Percentiles rank a stretch among this genome's conserved stretches.
phyloP scores from a whole-genome alignment of 1,284 basidiomycete species.

The Stereum hirsutum region DNA sequence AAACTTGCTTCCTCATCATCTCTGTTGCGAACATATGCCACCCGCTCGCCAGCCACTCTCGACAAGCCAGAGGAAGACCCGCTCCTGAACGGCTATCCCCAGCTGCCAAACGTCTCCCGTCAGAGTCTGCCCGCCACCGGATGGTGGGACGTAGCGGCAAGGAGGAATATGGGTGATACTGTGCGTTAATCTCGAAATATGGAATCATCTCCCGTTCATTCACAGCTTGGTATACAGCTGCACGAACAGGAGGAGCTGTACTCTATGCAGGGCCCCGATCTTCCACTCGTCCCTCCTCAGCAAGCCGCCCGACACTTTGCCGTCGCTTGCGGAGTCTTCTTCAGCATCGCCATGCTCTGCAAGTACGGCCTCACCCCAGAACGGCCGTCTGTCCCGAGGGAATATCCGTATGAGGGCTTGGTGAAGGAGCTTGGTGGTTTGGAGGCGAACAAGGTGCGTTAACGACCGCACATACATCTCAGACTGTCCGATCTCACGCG shows the following conservation, averaged over 20 bases:
- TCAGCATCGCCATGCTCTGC: conserved; percentile 44
- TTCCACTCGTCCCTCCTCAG: conserved; percentile 44
- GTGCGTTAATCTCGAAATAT: conserved; percentile 33
- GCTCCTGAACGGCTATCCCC: conserved; percentile 68
- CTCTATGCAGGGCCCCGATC: conserved; percentile 87
- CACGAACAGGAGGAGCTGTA: conserved; percentile 80
- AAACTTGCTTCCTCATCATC: conserved; percentile 13
- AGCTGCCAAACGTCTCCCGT: conserved; percentile 62
- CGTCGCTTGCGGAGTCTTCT: conserved; percentile 51
- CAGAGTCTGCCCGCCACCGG: conserved; percentile 62
- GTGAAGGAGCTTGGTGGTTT: conserved; percentile 65
- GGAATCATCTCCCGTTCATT: not conserved
- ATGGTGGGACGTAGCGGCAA: conserved; percentile 78
- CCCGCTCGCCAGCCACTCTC: conserved; percentile 17
- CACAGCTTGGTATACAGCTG: conserved; percentile 35
- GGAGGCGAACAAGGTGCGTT: conserved; percentile 60
- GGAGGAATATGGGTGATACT: conserved; percentile 80
- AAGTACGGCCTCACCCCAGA: conserved; percentile 47
- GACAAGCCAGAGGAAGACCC: conserved; percentile 42
- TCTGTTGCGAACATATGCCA: conserved; percentile 19
- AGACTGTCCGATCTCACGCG: no score
- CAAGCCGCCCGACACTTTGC: conserved; percentile 56
- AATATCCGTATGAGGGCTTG: conserved; percentile 68
- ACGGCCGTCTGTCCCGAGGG: conserved; percentile 51
- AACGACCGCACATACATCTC: no score